Evolutionary conservation across 2,329 filamentous ascomycete genomes (phyloP).

Genomic region (Fusarium continuum): DNA sequence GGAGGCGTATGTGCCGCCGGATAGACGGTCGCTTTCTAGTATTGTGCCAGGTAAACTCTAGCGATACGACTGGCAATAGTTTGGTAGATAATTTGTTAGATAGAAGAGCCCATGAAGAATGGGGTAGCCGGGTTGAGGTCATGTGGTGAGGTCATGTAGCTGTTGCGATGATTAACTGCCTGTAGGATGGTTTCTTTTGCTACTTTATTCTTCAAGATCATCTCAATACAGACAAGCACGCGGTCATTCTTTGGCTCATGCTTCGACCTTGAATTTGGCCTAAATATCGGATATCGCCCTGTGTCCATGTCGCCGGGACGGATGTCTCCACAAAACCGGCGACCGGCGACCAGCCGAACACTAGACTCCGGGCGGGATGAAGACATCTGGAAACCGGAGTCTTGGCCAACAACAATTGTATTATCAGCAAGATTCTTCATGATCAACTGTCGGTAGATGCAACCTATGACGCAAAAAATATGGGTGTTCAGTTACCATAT

Average conservation of each 20-base stretch:
- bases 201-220: too few species aligned
- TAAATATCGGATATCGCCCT: too few species aligned
- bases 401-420: neutral
- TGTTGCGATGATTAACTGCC: too few species aligned
- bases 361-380: neutral
- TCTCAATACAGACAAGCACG: too few species aligned
- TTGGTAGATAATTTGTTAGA: neutral
- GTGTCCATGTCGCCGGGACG: neutral
- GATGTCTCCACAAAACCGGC: neutral
- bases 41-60: neutral
- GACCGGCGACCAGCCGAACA: neutral
- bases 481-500: neutral
- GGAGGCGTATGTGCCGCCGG: slow-evolving; percentile 36
- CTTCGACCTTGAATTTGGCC: too few species aligned
- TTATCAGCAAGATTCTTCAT: neutral
- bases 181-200: too few species aligned
- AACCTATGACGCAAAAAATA: neutral
- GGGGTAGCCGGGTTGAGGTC: neutral
- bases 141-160: too few species aligned
- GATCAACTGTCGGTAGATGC: neutral
- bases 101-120: neutral
- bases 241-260: too few species aligned
- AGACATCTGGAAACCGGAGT: neutral
- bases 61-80: too few species aligned
- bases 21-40: slow-evolving; percentile 35